Evolutionary conservation across 2,329 filamentous ascomycete genomes (phyloP), one percentile per base, ranked within the genome.

Genomic region (Xylaria arbuscula): DNA sequence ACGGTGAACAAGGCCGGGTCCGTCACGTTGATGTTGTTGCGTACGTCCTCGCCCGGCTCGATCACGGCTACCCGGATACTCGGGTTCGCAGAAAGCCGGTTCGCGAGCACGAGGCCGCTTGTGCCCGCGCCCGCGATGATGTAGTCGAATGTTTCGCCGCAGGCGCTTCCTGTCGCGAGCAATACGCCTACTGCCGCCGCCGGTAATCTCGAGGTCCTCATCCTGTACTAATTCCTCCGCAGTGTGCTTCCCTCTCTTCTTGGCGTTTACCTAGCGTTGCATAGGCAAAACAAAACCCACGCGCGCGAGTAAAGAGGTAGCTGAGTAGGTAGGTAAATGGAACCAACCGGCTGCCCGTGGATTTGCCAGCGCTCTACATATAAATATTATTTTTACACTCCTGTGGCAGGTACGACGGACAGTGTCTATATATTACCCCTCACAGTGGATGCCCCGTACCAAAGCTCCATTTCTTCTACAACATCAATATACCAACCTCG

Each of bases 101-200:
- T 81, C 13, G 80, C 80, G 6, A 82, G 65, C 3, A 80, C 74
- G 1, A 81, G 75, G 10, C 80, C 81, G 56, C 74, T 76, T 0
- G 80, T 81, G 0, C 80, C 80, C 9, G 76, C 80, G 8, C 81
- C 80, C n/a, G 78, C 76, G 19, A 82, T 77, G 47, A 82, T 68
- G 64, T 81, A 82, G 74, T 81, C 80, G 48, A 76, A 80, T 2
- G 65, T 69, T 32, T 76, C 74, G 58, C 70, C 68, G 50, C 56
- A 47, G 13, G 45, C 61, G 28, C 60, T 22, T 9, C 61, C 36
- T 10, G 34, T 45, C n/a, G 56, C 64, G 38, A 62, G 45, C 51
- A 62, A 54, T 4, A 58, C 6, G 32, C 54, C 32, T 6, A 50
- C 60, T 28, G 28, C 28, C 28, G 28, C 28, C 9, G 55, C 60